A percentile compares a stretch with the other conserved stretches of the same genome.
These are phyloP conservation scores for Microsporum canis DNA, from an alignment of 2,329 filamentous ascomycete genomes.

Conservation along the genomic window DNA sequence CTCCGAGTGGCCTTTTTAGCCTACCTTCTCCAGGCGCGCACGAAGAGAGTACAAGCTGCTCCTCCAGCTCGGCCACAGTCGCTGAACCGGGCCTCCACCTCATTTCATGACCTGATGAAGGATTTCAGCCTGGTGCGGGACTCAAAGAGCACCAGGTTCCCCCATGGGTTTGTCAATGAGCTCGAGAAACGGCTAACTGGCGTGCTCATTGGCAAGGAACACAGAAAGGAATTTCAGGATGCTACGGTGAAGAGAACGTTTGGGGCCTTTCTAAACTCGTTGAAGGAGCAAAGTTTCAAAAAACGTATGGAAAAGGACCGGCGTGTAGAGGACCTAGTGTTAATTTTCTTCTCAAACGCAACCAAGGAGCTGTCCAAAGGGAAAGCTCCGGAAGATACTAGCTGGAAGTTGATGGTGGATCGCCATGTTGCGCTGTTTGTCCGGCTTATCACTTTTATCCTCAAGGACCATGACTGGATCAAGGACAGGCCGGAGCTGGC, in stretches of 20 bases:
- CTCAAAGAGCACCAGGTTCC: conserved; percentile 58
- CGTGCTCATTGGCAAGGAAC: conserved; percentile 71
- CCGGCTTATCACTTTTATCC: conserved; percentile 64
- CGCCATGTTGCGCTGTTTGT: conserved; percentile 92
- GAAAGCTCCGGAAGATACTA: conserved; percentile 65
- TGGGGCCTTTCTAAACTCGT: conserved; percentile 83
- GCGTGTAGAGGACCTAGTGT: conserved; percentile 77
- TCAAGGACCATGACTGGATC: conserved; percentile 75
- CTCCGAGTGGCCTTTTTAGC: conserved; percentile 83
- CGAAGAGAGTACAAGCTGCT: conserved; percentile 81
- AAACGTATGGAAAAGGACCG: conserved; percentile 90
- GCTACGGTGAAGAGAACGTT: conserved; percentile 86
- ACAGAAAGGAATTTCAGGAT: conserved; percentile 79
- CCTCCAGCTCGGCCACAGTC: conserved; percentile 50
- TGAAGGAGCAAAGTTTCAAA: conserved; percentile 78
- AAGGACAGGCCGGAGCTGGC: conserved; percentile 77
- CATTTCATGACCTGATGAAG: conserved; percentile 72
- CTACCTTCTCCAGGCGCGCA: conserved; percentile 82
- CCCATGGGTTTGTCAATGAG: conserved; percentile 58
- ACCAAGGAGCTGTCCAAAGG: conserved; percentile 80
- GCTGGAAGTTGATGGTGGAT: conserved; percentile 85
- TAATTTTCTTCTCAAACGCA: conserved; percentile 93
- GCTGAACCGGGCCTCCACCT: conserved; percentile 57
- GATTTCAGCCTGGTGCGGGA: conserved; percentile 63
- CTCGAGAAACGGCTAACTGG: conserved; percentile 69